phyloP scores from a whole-genome alignment of 441 rosid genomes.

The Pelargonium citronellum region DNA sequence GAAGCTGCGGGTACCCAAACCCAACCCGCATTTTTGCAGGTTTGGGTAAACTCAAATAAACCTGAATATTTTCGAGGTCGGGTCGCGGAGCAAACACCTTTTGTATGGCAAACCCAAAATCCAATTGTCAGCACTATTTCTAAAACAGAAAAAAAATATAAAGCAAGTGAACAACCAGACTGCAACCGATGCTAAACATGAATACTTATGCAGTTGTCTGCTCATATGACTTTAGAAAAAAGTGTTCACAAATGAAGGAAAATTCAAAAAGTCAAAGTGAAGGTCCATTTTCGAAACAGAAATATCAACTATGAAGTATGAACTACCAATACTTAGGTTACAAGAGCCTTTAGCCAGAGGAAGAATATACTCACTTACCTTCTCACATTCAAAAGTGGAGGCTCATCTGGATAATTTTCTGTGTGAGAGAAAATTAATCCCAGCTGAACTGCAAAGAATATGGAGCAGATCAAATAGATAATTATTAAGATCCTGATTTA shows the following conservation, averaged over 20 bases:
- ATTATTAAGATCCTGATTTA: constrained; percentile 10
- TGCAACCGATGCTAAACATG: background rate
- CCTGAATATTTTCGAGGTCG: too few species aligned
- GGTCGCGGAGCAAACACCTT: too few species aligned
- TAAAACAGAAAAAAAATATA: background rate
- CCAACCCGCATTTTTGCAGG: too few species aligned
- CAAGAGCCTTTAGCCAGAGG: background rate
- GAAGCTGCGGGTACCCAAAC: too few species aligned
- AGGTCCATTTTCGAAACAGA: too few species aligned
- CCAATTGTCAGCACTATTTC: too few species aligned
- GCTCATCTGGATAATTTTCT: constrained; percentile 82
- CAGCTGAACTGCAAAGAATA: constrained; percentile 64
- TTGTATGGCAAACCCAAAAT: too few species aligned
- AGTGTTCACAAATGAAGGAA: too few species aligned
- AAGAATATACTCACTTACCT: constrained; percentile 41
- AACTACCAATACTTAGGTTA: too few species aligned
- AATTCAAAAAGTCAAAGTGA: too few species aligned
- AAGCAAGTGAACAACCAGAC: background rate
- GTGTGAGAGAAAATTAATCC: constrained; percentile 87
- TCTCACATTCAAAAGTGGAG: constrained; percentile 68
- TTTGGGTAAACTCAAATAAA: too few species aligned
- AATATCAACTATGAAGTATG: too few species aligned
- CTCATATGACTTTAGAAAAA: background rate
- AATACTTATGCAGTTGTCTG: background rate
- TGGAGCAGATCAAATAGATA: constrained; percentile 16